Evolutionary conservation across 2,329 filamentous ascomycete genomes (phyloP).

Genomic region (Pochonia chlamydosporia): DNA sequence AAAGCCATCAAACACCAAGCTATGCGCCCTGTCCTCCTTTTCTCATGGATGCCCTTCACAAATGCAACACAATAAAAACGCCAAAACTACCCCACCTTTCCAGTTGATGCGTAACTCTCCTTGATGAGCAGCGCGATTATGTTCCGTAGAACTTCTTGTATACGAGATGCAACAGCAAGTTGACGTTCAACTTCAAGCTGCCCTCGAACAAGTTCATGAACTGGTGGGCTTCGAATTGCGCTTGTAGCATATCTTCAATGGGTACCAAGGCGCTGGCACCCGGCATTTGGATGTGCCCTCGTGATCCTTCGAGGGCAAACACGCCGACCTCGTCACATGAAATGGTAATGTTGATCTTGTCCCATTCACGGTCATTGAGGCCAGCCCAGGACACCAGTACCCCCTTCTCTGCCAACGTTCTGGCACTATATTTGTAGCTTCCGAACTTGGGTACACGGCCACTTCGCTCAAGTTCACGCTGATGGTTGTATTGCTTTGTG

Average conservation of each 20-base stretch:
- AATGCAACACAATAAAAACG: background rate
- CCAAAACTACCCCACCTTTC: background rate
- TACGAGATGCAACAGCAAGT: slow-evolving; percentile 89
- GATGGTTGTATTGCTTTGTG: slow-evolving; percentile 97
- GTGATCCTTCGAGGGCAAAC: slow-evolving; percentile 86
- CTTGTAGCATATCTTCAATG: slow-evolving; percentile 89
- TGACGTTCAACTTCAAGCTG: slow-evolving; percentile 84
- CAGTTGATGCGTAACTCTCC: background rate
- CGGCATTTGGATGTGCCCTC: slow-evolving; percentile 91
- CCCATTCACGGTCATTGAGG: slow-evolving; percentile 76
- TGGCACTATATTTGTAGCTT: slow-evolving; percentile 93
- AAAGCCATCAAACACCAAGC: slow-evolving; percentile 3
- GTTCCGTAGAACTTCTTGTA: slow-evolving; percentile 98
- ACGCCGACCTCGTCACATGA: slow-evolving; percentile 90
- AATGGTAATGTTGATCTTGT: slow-evolving; percentile 90
- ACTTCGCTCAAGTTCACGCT: slow-evolving; percentile 86
- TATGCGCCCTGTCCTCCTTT: slow-evolving; percentile 2
- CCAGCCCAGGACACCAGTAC: slow-evolving; percentile 90
- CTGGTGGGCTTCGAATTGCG: slow-evolving; percentile 94
- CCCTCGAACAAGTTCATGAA: slow-evolving; percentile 94
- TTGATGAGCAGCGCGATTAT: slow-evolving; percentile 18
- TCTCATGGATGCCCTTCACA: background rate
- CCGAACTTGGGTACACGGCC: slow-evolving; percentile 96
- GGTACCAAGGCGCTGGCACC: slow-evolving; percentile 84
- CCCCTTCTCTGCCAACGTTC: slow-evolving; percentile 84